These are phyloP conservation scores for Chaetomium cochliodes DNA, from an alignment of 495 filamentous ascomycete species.

Conservation along the genomic window DNA sequence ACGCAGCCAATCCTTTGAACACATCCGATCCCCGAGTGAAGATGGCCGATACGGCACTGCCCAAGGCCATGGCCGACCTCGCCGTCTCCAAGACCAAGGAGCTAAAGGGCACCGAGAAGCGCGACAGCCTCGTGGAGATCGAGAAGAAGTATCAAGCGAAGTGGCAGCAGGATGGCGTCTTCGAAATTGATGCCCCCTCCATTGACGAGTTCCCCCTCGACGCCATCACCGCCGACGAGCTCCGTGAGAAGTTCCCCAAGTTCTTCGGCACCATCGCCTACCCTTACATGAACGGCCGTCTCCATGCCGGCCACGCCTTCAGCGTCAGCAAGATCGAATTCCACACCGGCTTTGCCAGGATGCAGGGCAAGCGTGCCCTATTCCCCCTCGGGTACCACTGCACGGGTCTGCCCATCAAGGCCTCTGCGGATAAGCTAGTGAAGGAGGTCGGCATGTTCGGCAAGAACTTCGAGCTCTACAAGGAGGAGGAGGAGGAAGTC, in stretches of 20 bases:
- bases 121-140: constrained; percentile 79
- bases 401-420: constrained; percentile 97
- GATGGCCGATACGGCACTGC: constrained; percentile 40
- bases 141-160: constrained; percentile 90
- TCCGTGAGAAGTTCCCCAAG: constrained; percentile 79
- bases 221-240: constrained; percentile 64
- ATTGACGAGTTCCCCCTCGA: constrained; percentile 69
- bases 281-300: constrained; percentile 91
- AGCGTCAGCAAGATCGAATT: constrained; percentile 91
- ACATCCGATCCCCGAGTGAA: constrained; percentile 5
- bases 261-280: constrained; percentile 94
- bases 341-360: constrained; percentile 73
- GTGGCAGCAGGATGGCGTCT: constrained; percentile 77
- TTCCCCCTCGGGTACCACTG: constrained; percentile 95
- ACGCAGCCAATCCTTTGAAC: not conserved
- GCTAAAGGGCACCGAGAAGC: constrained; percentile 74
- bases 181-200: constrained; percentile 81
- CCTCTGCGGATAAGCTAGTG: constrained; percentile 89
- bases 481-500: constrained; percentile 55
- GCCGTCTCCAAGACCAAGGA: constrained; percentile 51
- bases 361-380: constrained; percentile 82
- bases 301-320: constrained; percentile 91
- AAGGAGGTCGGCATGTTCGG: constrained; percentile 91
- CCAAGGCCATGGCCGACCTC: constrained; percentile 40
- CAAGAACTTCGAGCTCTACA: constrained; percentile 75